These are phyloP conservation scores for Acrocalymma vagum DNA, from an alignment of 2,329 filamentous ascomycete species.

Conservation along the genomic window DNA sequence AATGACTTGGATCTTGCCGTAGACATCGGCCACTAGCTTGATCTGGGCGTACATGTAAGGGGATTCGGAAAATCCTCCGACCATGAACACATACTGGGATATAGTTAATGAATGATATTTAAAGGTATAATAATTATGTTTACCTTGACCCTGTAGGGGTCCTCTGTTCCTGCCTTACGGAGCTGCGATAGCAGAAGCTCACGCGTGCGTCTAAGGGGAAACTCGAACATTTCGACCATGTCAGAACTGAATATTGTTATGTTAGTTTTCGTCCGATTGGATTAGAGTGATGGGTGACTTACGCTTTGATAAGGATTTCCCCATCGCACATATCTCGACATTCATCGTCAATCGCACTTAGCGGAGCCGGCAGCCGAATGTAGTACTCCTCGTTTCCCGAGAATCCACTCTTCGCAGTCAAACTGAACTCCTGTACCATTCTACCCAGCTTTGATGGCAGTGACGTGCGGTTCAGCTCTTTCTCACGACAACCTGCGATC, in stretches of 20 bases:
- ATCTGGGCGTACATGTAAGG: slow-evolving; percentile 30
- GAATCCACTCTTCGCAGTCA: slow-evolving; percentile 31
- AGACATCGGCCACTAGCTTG: slow-evolving; percentile 1
- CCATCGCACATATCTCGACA: slow-evolving; percentile 28
- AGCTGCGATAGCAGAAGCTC: slow-evolving; percentile 24
- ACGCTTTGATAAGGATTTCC: slow-evolving; percentile 29
- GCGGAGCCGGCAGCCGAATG: slow-evolving; percentile 21
- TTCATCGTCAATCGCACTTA: slow-evolving; percentile 22
- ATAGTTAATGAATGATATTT: slow-evolving; percentile 2
- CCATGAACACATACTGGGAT: slow-evolving; percentile 28
- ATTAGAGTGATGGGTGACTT: slow-evolving; percentile 1
- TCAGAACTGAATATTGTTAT: too few relatives aligned
- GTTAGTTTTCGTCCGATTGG: slow-evolving; percentile 5
- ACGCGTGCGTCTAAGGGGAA: slow-evolving; percentile 11
- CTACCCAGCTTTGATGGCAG: slow-evolving; percentile 14
- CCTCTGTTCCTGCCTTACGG: slow-evolving; percentile 1
- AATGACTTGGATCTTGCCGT: slow-evolving; percentile 12
- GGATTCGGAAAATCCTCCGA: slow-evolving; percentile 38
- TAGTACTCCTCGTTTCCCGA: slow-evolving; percentile 23
- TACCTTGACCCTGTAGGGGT: too few relatives aligned
- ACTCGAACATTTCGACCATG: slow-evolving; percentile 26
- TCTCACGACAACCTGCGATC: slow-evolving; percentile 21
- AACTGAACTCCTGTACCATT: slow-evolving; percentile 31
- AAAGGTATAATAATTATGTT: slow-evolving; percentile 1
- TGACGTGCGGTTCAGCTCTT: slow-evolving; percentile 19